Evolutionary conservation across 495 filamentous ascomycete species (phyloP).

Genomic region (Lepidopterella palustris): DNA sequence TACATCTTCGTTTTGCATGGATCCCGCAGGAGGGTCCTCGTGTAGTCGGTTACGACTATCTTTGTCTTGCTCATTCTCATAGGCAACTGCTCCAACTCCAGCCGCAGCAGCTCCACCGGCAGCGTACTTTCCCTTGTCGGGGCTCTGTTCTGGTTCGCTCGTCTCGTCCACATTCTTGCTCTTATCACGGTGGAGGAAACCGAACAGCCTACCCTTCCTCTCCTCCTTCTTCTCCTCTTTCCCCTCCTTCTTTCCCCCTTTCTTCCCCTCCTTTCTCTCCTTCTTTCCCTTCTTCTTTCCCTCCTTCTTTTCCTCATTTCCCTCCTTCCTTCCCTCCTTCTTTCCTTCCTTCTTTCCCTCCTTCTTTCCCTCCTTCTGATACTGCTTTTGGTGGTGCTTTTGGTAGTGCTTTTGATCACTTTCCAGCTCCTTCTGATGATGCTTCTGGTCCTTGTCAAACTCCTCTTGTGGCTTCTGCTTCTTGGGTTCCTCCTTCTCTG

Average conservation of each 20-base stretch:
- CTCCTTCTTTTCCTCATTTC: too few relatives aligned
- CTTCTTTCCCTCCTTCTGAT: slow-evolving; percentile 26
- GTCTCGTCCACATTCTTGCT: slow-evolving; percentile 16
- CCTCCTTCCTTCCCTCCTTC: slow-evolving; percentile 19
- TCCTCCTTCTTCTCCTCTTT: slow-evolving; percentile 11
- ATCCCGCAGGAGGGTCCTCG: slow-evolving; percentile 29
- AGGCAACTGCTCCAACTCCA: slow-evolving; percentile 7
- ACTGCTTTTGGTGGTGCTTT: slow-evolving; percentile 10
- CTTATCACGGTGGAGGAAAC: slow-evolving; percentile 34
- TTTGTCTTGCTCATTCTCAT: slow-evolving; percentile 8
- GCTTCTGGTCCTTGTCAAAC: slow-evolving; percentile 10
- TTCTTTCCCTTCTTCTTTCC: slow-evolving; percentile 5
- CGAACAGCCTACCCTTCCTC: slow-evolving; percentile 25
- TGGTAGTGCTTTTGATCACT: slow-evolving; percentile 18
- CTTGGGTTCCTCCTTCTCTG: slow-evolving; percentile 26
- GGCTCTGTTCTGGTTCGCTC: neutral
- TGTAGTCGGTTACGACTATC: slow-evolving; percentile 22
- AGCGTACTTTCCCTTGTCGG: slow-evolving; percentile 19
- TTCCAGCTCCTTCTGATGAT: slow-evolving; percentile 11
- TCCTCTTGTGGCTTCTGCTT: slow-evolving; percentile 16
- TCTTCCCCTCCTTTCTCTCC: too few relatives aligned
- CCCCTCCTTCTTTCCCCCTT: slow-evolving; percentile 18
- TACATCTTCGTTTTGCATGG: neutral
- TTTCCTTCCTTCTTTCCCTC: slow-evolving; percentile 1
- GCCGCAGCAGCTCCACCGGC: slow-evolving; percentile 6